phyloP scores from a whole-genome alignment of 495 filamentous ascomycete species.

The Aspergillus funiculosus region DNA sequence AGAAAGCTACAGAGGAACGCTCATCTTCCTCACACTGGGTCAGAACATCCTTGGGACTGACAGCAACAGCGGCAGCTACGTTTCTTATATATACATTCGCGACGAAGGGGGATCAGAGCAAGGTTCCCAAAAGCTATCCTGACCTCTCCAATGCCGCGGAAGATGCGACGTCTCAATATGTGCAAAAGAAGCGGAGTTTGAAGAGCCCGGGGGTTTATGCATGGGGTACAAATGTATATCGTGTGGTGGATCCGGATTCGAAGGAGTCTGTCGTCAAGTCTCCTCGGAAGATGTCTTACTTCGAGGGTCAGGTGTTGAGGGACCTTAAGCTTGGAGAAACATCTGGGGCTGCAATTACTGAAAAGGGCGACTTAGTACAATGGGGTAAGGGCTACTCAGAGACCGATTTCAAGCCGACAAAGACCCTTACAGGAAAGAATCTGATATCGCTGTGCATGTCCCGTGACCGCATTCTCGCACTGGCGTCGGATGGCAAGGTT shows the following conservation, averaged over 20 bases:
- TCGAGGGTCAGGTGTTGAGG: conserved; percentile 76
- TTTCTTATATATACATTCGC: conserved; percentile 35
- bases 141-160: conserved; percentile 39
- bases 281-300: conserved; percentile 72
- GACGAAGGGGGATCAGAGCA: conserved; percentile 20
- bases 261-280: conserved; percentile 69
- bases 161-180: conserved; percentile 66
- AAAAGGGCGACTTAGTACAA: conserved; percentile 84
- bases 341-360: conserved; percentile 83
- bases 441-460: conserved; percentile 67
- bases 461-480: conserved; percentile 72
- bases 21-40: conserved; percentile 29
- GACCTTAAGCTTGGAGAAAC: conserved; percentile 81
- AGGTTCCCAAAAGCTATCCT: conserved; percentile 20
- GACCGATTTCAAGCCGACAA: conserved; percentile 50
- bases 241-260: conserved; percentile 78
- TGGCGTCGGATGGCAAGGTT: conserved; percentile 70
- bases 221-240: conserved; percentile 87
- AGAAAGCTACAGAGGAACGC: conserved; percentile 13
- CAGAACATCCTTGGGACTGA: conserved; percentile 31
- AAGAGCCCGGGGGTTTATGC: conserved; percentile 86
- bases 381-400: conserved; percentile 78
- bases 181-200: conserved; percentile 82
- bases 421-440: conserved; percentile 77
- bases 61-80: conserved; percentile 31